Conservation (phyloP, 2,329 filamentous ascomycete species). For the Sclerotinia nivalis region DNA sequence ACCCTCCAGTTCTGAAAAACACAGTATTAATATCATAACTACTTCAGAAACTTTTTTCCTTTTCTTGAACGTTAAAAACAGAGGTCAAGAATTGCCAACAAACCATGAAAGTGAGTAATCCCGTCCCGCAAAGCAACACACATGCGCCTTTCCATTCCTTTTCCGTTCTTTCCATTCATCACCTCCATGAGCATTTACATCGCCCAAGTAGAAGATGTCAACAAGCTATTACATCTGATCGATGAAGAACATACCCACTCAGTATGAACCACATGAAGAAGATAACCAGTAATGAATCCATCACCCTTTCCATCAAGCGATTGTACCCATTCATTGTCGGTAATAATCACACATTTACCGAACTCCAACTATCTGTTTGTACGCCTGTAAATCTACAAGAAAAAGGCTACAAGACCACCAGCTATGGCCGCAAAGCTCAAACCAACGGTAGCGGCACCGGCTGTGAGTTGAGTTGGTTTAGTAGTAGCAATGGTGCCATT, state of each 20-base stretch:
- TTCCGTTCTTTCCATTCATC: not conserved
- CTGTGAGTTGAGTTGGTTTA: constrained; percentile 19
- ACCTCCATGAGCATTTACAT: not conserved
- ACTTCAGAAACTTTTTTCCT: not conserved
- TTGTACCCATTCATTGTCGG: too few relatives aligned
- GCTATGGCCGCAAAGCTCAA: constrained; percentile 30
- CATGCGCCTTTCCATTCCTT: not conserved
- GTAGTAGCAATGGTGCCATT: constrained; percentile 8
- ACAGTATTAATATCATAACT: not conserved
- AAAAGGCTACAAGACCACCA: constrained; percentile 29
- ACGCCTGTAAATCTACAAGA: constrained; percentile 24
- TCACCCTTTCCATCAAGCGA: not conserved
- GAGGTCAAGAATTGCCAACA: not conserved
- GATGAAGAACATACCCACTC: not conserved
- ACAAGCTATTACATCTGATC: not conserved
- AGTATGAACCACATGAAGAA: not conserved
- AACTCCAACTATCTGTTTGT: not conserved
- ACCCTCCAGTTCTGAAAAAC: not conserved
- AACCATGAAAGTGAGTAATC: too few relatives aligned
- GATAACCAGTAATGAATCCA: not conserved
- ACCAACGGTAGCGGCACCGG: constrained; percentile 25
- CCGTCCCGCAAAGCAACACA: not conserved
- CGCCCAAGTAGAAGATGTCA: accelerated
- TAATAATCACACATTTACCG: accelerated
- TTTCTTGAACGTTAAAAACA: not conserved